A percentile compares a stretch with the other conserved stretches of the same genome.
These are phyloP conservation scores for Anisodus tanguticus DNA, from an alignment of 257 asterid genomes.

Conservation along the genomic window DNA sequence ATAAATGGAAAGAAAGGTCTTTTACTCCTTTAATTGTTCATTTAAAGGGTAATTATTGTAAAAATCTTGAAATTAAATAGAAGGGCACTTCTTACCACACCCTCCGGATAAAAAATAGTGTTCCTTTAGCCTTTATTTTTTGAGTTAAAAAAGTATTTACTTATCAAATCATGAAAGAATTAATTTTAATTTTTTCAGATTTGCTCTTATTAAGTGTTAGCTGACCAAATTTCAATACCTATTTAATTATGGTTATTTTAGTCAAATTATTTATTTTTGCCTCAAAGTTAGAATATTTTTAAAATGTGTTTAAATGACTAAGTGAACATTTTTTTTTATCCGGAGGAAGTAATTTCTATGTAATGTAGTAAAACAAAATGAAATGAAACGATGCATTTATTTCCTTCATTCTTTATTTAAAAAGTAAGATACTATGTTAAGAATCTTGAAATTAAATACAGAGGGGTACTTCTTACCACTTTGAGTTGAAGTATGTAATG, in stretches of 20 bases:
- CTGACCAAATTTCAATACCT: too few species aligned
- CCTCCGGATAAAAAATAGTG: too few species aligned
- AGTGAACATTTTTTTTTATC: too few species aligned
- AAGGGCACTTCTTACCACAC: background rate
- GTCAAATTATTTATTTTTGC: too few species aligned
- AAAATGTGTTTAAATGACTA: too few species aligned
- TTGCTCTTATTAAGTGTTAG: too few species aligned
- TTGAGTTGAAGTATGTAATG: background rate
- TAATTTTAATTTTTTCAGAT: too few species aligned
- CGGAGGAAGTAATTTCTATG: background rate
- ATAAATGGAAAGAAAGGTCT: background rate
- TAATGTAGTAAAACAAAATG: background rate
- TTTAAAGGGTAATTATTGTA: background rate
- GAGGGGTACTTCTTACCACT: background rate
- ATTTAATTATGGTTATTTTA: too few species aligned
- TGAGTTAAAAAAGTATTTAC: too few species aligned
- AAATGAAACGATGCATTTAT: background rate
- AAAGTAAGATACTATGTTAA: background rate
- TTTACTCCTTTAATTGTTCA: background rate
- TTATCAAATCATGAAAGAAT: too few species aligned
- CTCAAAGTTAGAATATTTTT: too few species aligned
- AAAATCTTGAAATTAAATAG: background rate
- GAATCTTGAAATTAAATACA: constrained; percentile 17
- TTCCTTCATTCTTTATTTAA: background rate
- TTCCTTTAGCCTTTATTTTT: too few species aligned